Evolutionary conservation across 306 rosid genomes (phyloP), one percentile per base, ranked within the genome.

Genomic region (Luffa aegyptiaca): DNA sequence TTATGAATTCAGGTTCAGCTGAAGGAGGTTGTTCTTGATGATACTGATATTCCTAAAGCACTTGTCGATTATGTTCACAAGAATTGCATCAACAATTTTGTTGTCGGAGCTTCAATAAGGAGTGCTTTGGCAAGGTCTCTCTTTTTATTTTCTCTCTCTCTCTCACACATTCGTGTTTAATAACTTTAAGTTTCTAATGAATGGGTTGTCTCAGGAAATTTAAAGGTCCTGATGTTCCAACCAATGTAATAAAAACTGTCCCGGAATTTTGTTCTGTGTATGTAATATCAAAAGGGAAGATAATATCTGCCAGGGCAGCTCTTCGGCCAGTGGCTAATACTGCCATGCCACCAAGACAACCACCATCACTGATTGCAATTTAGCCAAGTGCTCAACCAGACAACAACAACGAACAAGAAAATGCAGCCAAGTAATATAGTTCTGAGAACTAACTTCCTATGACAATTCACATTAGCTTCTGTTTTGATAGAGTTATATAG

Each of bases 271-370:
- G 96, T 49, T 87, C 88, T 20, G 99, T 96, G 6, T 91, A 90
- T 51, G 86, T 96, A 21, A 90, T 96, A 80, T 90, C 95, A 0
- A 96, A 96, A 77, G 92, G 93, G 87, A 96, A 96, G 92, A 77
- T 89, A 83, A 64, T 89, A 35, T 82, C 91, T 8, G 86, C 89
- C 45, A 81, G 92, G 81, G 80, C 92, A n/a, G 97, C 99, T 0
- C 80, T 66, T 21, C 89, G 98, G 61, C 82, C 91, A 4, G 80
- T 84, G 72, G 77, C 84, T 37, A 91, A 91, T 36, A 45, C 80
- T n/a, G 81, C 58, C 12, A 21, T 49, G 7, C 87, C 89, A 45
- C 89, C 93, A 58, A 92, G 82, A 80, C 87, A 82, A 18, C 49
- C n/a, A n/a, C n/a, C 81, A 26, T 33, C 84, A 20, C 10, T 82